Base-by-base conservation (phyloP, 129 eudicot genomes). In the Artemisia argyi region DNA sequence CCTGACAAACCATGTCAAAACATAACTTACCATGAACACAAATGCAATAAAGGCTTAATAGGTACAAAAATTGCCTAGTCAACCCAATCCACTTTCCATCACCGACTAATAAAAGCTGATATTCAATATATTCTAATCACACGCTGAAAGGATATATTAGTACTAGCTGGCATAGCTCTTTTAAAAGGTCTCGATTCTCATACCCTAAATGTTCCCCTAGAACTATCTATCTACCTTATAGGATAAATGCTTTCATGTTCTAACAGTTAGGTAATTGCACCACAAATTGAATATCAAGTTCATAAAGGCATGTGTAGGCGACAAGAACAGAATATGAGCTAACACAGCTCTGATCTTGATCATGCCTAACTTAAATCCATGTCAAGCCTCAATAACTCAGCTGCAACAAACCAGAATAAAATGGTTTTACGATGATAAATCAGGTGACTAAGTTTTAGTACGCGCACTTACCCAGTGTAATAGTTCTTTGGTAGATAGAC, bases 1-100 rank as follows among this genome's bases (percentile, higher is more conserved):
- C 90, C 94, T 88, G 91, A 81, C 94, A 87, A 87, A 77, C 92
- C 93, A 87, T 73, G 85, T 83, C 79, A 83, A 81, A 81, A 49
- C 64, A 74, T 75, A 87, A 77, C 85, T 82, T 61, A 58, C 80
- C 66, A 81, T 66, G 82, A 82, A 69, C 73, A 73, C 67, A 53
- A 50, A 32, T 72, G 59, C 67, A 39, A 20, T 26, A 71, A 62
- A 63, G 54, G 78, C 82, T 53, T 18, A 19, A 28, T 22, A 48
- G 55, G 73, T 58, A 9, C 4, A 42, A 76, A 73, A 24, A 26
- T 15, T 53, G 26, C 61, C 64, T 22, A 78, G 42, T 32, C 46
- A 66, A 50, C 78, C 51, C 65, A 14, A 2, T 58, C 28, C 30
- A 10, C 16, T 51, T 9, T 10, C 61, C 8, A 51, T 20, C 22